These are phyloP conservation scores for Coprinopsis sp. DNA, from an alignment of 768 basidiomycete species.

Conservation along the genomic window DNA sequence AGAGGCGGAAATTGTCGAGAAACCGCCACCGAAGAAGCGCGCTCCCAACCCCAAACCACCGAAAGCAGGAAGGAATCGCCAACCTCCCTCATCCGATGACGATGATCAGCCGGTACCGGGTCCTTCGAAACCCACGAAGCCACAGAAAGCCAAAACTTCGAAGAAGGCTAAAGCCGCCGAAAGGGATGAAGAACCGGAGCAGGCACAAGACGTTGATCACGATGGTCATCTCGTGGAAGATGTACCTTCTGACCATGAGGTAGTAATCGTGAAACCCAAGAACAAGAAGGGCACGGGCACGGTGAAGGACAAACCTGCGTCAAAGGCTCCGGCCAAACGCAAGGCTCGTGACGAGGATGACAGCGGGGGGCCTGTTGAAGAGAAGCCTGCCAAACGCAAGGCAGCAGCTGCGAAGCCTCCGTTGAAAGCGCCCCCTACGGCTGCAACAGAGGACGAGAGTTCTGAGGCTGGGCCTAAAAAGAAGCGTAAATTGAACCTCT, in stretches of 20 bases:
- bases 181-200: slow-evolving; percentile 16
- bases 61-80: not conserved
- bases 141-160: slow-evolving; percentile 16
- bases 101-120: slow-evolving; percentile 18
- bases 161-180: slow-evolving; percentile 16
- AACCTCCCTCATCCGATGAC: not conserved
- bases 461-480: slow-evolving; percentile 32
- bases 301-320: slow-evolving; percentile 14
- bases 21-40: not conserved
- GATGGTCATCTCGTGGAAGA: slow-evolving; percentile 5
- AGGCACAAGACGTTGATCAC: slow-evolving; percentile 12
- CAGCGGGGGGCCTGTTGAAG: slow-evolving; percentile 14
- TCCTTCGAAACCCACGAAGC: slow-evolving; percentile 14
- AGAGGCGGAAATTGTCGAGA: not conserved
- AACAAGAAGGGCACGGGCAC: slow-evolving; percentile 31
- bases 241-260: no score
- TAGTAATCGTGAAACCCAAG: no score
- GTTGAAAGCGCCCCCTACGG: slow-evolving; percentile 18
- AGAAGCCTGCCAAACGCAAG: slow-evolving; percentile 30
- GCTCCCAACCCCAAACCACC: not conserved
- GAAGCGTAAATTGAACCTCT: slow-evolving; percentile 67
- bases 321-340: slow-evolving; percentile 7
- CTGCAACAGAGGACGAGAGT: slow-evolving; percentile 16
- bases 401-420: slow-evolving; percentile 18
- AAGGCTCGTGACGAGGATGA: slow-evolving; percentile 16